phyloP scores from a whole-genome alignment of 345 rosid genomes.

The Limnanthes douglasii region DNA sequence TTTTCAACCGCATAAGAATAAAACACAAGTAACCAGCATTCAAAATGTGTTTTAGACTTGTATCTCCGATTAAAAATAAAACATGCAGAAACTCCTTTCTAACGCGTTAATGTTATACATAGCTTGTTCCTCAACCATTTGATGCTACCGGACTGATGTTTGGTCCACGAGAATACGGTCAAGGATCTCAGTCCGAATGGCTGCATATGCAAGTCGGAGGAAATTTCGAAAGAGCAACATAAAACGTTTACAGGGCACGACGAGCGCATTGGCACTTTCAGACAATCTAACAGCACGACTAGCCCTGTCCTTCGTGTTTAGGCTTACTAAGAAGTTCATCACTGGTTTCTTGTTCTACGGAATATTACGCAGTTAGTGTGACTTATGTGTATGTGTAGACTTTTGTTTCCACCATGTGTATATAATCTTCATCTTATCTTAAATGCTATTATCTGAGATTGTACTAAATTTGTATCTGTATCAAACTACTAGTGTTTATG shows the following conservation, averaged over 20 bases:
- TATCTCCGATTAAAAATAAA: too few relatives aligned
- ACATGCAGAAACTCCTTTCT: background rate
- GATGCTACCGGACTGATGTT: slow-evolving; percentile 44
- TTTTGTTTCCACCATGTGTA: slow-evolving; percentile 9
- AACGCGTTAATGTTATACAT: slow-evolving; percentile 3
- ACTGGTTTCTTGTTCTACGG: background rate
- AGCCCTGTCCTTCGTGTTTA: slow-evolving; percentile 3
- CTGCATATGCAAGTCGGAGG: slow-evolving; percentile 77
- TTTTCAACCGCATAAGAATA: background rate
- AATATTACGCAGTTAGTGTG: slow-evolving; percentile 7
- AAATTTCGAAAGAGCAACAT: slow-evolving; percentile 34
- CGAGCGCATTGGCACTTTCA: too few relatives aligned
- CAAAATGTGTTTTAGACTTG: background rate
- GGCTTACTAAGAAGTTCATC: background rate
- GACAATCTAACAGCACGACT: slow-evolving; percentile 3
- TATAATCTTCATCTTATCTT: slow-evolving; percentile 14
- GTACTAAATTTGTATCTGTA: background rate
- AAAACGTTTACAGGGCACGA: too few relatives aligned
- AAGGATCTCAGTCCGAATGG: slow-evolving; percentile 56
- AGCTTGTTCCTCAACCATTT: slow-evolving; percentile 37
- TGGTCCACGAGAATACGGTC: slow-evolving; percentile 41
- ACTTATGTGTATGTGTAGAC: background rate
- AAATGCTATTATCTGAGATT: slow-evolving; percentile 4
- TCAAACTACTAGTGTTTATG: too few relatives aligned
- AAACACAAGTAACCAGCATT: background rate